Evolutionary conservation across 257 asterid species (phyloP), one percentile per base, ranked within the genome.

Genomic region (Capsicum chinense): DNA sequence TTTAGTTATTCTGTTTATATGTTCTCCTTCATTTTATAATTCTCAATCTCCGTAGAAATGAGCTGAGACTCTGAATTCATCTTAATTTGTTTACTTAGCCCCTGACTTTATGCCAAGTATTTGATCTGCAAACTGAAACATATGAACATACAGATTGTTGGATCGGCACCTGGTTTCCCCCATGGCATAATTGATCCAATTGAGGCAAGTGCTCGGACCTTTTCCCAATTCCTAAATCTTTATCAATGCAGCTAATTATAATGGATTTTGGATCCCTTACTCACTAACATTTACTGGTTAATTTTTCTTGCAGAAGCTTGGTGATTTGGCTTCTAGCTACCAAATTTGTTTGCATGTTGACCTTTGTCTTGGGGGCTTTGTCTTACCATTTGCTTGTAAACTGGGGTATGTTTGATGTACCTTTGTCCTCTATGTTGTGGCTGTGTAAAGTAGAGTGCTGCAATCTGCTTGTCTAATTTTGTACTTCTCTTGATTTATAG

Each of bases 101-200:
- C 19, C 82, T 1, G 26, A 78, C 64, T 54, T 78, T 21, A 17
- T 14, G 64, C 7, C 12, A 78, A 54, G 82, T 44, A 58, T 66
- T 52, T 76, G 44, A 19, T 70, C 76, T 62, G 79, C 86, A 33
- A 26, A 3, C 62, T 64, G 82, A 81, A 76, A 88, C 66, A 9
- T 83, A 67, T 83, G 64, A 83, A 62, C 81, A 73, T 73, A 85
- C 95, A 97, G 99, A 91, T 97, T 91, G 94, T 95, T 92, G 99
- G 98, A 88, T 97, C 98, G 69, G 98, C 99, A 60, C 99, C 99
- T 68, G 99, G 99, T 82, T 97, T 95, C 87, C 99, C 99, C n/a
- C 99, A 97, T 89, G 99, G 99, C 88, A 93, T 97, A 83, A 90
- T 97, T 37, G 99, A 97, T 89, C 99, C 98, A 74, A 97, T 97